These are phyloP conservation scores for Teunomyces cretensis DNA, from an alignment of 805 yeast genomes.

Conservation along the genomic window DNA sequence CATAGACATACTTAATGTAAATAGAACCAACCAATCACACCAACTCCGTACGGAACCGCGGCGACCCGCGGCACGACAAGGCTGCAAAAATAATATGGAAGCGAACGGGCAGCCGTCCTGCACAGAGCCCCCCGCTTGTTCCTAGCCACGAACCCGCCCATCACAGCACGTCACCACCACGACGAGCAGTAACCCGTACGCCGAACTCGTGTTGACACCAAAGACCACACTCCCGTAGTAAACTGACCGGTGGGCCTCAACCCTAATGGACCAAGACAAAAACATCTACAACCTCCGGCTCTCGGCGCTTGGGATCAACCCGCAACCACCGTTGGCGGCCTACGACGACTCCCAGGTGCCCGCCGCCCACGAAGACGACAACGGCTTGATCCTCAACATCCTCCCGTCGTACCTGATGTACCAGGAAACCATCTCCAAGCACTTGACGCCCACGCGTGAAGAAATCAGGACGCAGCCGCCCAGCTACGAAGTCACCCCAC, in stretches of 20 bases:
- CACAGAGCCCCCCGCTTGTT: too few relatives aligned
- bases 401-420: conserved; percentile 43
- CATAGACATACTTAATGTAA: neutral
- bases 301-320: conserved; percentile 10
- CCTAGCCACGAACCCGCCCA: too few relatives aligned
- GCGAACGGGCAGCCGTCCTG: too few relatives aligned
- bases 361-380: conserved; percentile 14
- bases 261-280: conserved; percentile 8
- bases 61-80: neutral
- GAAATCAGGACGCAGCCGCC: conserved; percentile 33
- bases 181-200: too few relatives aligned
- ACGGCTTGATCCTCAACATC: conserved; percentile 32
- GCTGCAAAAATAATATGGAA: too few relatives aligned
- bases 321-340: neutral
- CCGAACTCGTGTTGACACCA: too few relatives aligned
- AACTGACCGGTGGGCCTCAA: too few relatives aligned
- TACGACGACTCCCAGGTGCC: conserved; percentile 1
- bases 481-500: conserved; percentile 29
- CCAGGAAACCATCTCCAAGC: conserved; percentile 37
- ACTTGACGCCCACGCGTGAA: conserved; percentile 30
- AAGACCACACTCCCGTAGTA: too few relatives aligned
- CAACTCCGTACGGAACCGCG: too few relatives aligned
- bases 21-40: neutral
- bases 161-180: too few relatives aligned
- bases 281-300: conserved; percentile 21